Evolutionary conservation across 2,329 filamentous ascomycete genomes (phyloP), one percentile per base, ranked within the genome.

Genomic region (Raffaelea deltoideospora): DNA sequence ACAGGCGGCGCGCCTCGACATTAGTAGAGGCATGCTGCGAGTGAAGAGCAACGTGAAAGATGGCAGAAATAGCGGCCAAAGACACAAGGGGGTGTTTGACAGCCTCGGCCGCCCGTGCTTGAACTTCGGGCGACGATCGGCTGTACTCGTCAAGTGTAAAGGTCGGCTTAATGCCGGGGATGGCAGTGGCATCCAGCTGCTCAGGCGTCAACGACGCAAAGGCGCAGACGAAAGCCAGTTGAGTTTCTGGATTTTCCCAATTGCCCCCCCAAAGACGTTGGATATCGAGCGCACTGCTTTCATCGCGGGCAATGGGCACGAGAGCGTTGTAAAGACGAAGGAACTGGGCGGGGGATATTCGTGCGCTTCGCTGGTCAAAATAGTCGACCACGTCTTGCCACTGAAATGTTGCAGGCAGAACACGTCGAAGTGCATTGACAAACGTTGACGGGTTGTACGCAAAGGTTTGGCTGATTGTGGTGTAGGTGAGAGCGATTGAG

Each of bases 161-260:
- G 3, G 85, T 84, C 19, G 76, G 70, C 38, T 82, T 73, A 26
- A 96, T 68, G 24, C 79, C 75, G 1, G 86, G 88, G 40, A 96
- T 90, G 26, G 80, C 81, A 11, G 77, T 80, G 3, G 84, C 80
- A 53, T 96, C 86, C 20, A 94, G 67, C 48, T 87, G 73, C 21
- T 83, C 72, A 0, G 79, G 69, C 11, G 71, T 72, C 39, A 87
- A 69, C 4, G 81, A 82, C 18, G 88, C 68, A 53, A 88, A 95
- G 15, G 86, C 86, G 44, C 80, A 79, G 37, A 96, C 73, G 53
- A 96, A 95, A n/a, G 87, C 92, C 26, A 98, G 63, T 45, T 96
- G 88, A 0, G 90, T 84, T 43, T 93, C 77, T 13, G 80, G 72
- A 46, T 92, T 74, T 43, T 79, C 75, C 88, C 92, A 98, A 43